Percentiles rank a stretch among this genome's conserved stretches.
These are phyloP conservation scores for Sugiyamaella novakii DNA, from an alignment of 1,139 yeast species.

Conservation along the genomic window DNA sequence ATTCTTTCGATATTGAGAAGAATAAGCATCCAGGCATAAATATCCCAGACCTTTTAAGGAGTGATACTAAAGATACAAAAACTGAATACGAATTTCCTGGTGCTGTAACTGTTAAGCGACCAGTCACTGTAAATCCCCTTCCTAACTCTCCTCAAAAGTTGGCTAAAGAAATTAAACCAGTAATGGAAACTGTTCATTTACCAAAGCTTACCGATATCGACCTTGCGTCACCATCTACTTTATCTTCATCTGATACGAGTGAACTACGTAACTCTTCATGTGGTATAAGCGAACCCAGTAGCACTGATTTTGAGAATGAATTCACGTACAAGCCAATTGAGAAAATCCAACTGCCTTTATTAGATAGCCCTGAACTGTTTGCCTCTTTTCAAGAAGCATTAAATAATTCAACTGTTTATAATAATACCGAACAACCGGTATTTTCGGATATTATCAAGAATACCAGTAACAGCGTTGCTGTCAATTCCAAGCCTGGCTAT, in stretches of 20 bases:
- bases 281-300: constrained; percentile 3
- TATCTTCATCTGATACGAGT: background rate
- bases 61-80: background rate
- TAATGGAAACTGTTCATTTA: constrained; percentile 1
- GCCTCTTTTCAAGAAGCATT: constrained; percentile 15
- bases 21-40: constrained; percentile 12
- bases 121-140: constrained; percentile 7
- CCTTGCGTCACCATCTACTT: constrained; percentile 1
- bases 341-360: constrained; percentile 10
- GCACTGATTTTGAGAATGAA: constrained; percentile 4
- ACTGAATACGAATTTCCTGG: constrained; percentile 11
- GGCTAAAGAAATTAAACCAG: constrained; percentile 2
- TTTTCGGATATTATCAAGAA: background rate
- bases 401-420: constrained; percentile 6
- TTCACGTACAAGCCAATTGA: constrained; percentile 6
- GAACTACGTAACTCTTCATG: too few species aligned
- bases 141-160: background rate
- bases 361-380: constrained; percentile 18
- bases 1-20: constrained; percentile 12
- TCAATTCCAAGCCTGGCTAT: background rate
- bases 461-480: background rate
- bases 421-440: background rate
- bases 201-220: constrained; percentile 2
- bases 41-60: background rate
- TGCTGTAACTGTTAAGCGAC: constrained; percentile 5